phyloP scores from a whole-genome alignment of 176 grass and related monocot genomes.

The Pontederia crassipes region DNA sequence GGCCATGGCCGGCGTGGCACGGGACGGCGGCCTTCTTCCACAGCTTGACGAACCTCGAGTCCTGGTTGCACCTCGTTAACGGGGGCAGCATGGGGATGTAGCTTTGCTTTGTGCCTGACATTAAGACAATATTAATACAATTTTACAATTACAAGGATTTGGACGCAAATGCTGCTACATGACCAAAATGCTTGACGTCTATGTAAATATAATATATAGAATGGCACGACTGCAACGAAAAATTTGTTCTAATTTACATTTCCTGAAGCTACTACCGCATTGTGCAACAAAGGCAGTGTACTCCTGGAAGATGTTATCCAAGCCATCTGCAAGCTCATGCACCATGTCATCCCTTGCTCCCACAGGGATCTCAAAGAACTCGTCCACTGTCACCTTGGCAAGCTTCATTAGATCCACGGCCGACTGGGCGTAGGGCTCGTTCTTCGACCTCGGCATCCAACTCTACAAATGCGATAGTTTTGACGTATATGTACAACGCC shows the following conservation, averaged over 20 bases:
- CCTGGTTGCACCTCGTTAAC: constrained; percentile 81
- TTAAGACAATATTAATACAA: not conserved
- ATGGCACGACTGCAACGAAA: too few species aligned
- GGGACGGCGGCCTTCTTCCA: not conserved
- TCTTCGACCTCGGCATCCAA: constrained; percentile 80
- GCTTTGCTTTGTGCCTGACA: constrained; percentile 54
- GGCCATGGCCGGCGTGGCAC: not conserved
- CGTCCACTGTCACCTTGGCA: constrained; percentile 45
- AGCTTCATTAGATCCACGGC: constrained; percentile 71
- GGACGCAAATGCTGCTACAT: too few species aligned
- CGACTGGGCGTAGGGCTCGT: constrained; percentile 57
- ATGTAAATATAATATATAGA: too few species aligned
- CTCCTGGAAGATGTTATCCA: constrained; percentile 50
- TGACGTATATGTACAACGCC: not conserved
- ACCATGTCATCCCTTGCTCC: constrained; percentile 59
- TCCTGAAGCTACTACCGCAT: constrained; percentile 36
- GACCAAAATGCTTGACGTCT: too few species aligned
- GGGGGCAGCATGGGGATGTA: constrained; percentile 66
- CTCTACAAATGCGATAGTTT: constrained; percentile 26
- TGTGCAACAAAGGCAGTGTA: constrained; percentile 74
- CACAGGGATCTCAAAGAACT: constrained; percentile 79
- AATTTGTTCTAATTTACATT: too few species aligned
- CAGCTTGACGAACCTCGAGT: constrained; percentile 42
- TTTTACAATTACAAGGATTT: not conserved
- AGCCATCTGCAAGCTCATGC: constrained; percentile 59